A percentile compares a stretch with the other conserved stretches of the same genome.
phyloP scores from a whole-genome alignment of 73 alveolate genomes.

The Stentor coeruleus region DNA sequence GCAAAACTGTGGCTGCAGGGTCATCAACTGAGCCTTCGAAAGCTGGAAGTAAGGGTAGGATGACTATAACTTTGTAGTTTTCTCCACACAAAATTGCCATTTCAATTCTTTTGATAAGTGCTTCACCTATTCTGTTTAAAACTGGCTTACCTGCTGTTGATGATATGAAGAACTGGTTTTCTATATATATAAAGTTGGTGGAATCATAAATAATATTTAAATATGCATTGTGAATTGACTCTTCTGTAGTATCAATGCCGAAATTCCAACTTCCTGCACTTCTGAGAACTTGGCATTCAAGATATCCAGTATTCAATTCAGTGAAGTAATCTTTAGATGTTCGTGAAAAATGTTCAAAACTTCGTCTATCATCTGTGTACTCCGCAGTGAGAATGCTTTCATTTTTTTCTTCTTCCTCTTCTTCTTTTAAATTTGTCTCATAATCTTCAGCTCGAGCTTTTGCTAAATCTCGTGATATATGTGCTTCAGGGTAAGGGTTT shows the following conservation, averaged over 20 bases:
- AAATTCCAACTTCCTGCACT: conserved; percentile 88
- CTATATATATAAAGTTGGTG: conserved; percentile 89
- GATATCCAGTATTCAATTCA: too few relatives aligned
- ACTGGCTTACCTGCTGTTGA: conserved; percentile 61
- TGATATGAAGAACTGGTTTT: conserved; percentile 90
- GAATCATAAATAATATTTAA: conserved; percentile 68
- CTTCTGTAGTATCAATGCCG: conserved; percentile 81
- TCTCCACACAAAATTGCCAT: conserved; percentile 55
- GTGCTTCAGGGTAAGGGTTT: neutral
- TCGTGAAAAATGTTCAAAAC: too few relatives aligned
- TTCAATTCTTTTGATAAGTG: conserved; percentile 67
- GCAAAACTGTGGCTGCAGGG: conserved; percentile 40
- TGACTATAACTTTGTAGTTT: conserved; percentile 71
- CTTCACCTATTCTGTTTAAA: conserved; percentile 66
- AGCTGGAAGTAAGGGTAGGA: conserved; percentile 92
- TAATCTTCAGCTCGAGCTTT: neutral
- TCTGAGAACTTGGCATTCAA: conserved; percentile 65
- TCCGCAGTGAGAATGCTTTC: neutral
- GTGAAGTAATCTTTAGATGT: too few relatives aligned
- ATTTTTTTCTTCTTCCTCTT: neutral
- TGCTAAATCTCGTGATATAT: too few relatives aligned
- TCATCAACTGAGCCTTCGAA: conserved; percentile 81
- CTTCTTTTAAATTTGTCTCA: neutral
- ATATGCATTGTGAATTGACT: conserved; percentile 82
- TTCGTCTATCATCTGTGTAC: too few relatives aligned